These are phyloP conservation scores for Metschnikowia sp. DNA, from an alignment of 805 yeast species.

Conservation along the genomic window DNA sequence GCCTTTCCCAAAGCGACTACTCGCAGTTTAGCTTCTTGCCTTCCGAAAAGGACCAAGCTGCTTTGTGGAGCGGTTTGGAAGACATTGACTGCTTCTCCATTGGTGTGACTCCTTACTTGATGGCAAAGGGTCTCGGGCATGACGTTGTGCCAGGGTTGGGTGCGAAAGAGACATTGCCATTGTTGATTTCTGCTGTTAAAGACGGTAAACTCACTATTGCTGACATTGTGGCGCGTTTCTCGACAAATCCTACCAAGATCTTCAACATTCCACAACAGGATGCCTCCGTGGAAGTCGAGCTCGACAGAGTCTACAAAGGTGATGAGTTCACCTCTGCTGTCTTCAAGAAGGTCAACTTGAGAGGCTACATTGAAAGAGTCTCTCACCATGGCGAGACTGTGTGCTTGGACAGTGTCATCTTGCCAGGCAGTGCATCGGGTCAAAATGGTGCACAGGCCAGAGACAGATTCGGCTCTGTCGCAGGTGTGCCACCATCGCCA, in stretches of 20 bases:
- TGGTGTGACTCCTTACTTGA: conserved; percentile 71
- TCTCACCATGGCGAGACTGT: conserved; percentile 73
- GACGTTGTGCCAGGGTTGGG: conserved; percentile 71
- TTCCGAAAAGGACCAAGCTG: conserved; percentile 72
- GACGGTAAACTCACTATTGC: conserved; percentile 67
- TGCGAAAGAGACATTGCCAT: conserved; percentile 74
- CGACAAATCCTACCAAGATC: conserved; percentile 76
- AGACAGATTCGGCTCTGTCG: conserved; percentile 39
- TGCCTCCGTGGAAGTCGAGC: conserved; percentile 74
- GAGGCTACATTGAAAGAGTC: conserved; percentile 89
- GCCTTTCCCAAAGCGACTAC: conserved; percentile 68
- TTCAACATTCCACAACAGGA: conserved; percentile 82
- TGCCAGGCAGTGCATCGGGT: conserved; percentile 56
- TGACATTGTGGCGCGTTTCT: conserved; percentile 70
- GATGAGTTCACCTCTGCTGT: conserved; percentile 28
- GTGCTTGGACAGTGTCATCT: conserved; percentile 76
- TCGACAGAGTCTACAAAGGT: conserved; percentile 55
- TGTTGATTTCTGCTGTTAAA: conserved; percentile 75
- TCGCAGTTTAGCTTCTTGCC: conserved; percentile 75
- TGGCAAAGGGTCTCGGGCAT: conserved; percentile 64
- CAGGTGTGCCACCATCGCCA: conserved; percentile 46
- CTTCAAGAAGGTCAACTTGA: conserved; percentile 49
- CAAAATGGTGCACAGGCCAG: conserved; percentile 45
- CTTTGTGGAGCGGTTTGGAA: conserved; percentile 72
- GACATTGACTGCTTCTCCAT: conserved; percentile 83